phyloP scores from a whole-genome alignment of 352 stramenopile species.

The Pseudoperonospora humuli region DNA sequence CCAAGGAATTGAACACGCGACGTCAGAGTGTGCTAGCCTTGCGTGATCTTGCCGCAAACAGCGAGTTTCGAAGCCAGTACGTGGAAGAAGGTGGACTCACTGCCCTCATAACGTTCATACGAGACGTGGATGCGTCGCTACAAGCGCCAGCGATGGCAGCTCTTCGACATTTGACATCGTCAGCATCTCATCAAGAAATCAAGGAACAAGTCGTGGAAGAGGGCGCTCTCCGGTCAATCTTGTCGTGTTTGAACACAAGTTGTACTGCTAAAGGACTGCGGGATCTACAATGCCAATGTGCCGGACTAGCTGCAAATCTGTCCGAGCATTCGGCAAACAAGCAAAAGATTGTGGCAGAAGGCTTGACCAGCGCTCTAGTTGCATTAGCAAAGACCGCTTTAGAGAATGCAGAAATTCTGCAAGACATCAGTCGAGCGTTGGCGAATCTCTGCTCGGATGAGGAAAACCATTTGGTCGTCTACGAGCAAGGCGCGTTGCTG shows the following conservation, averaged over 20 bases:
- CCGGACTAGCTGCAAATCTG: constrained; percentile 90
- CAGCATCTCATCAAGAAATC: constrained; percentile 55
- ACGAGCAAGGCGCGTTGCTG: constrained; percentile 89
- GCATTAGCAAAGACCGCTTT: constrained; percentile 45
- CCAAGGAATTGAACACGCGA: constrained; percentile 88
- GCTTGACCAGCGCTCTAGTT: constrained; percentile 76
- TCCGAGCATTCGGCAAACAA: constrained; percentile 89
- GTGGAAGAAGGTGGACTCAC: constrained; percentile 82
- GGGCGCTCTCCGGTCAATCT: constrained; percentile 72
- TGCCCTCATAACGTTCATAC: constrained; percentile 85
- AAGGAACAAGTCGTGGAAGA: constrained; percentile 82
- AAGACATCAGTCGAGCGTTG: constrained; percentile 88
- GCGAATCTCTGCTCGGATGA: constrained; percentile 93
- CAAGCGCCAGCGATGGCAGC: constrained; percentile 86
- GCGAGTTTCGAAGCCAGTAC: constrained; percentile 81
- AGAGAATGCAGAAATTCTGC: constrained; percentile 89
- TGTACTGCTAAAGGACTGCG: constrained; percentile 58
- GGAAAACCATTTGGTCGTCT: constrained; percentile 89
- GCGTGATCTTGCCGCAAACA: constrained; percentile 86
- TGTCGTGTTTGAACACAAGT: constrained; percentile 79
- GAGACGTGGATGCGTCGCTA: constrained; percentile 82
- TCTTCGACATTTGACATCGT: constrained; percentile 86
- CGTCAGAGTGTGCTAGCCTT: constrained; percentile 86
- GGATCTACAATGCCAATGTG: constrained; percentile 91
- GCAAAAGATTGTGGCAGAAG: constrained; percentile 88